phyloP scores from a whole-genome alignment of 1,284 basidiomycete genomes.

The Wallemia mellicola region DNA sequence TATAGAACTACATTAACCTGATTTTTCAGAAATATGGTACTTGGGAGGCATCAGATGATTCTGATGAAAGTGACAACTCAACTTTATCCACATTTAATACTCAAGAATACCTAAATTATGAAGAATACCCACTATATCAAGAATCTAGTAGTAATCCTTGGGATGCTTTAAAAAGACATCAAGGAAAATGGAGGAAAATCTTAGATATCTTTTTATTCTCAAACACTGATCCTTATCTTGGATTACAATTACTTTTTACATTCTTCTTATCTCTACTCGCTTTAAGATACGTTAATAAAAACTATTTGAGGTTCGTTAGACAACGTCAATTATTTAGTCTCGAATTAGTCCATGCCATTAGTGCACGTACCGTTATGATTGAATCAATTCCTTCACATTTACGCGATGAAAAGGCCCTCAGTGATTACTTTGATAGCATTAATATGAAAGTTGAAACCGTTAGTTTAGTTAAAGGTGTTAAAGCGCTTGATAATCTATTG shows the following conservation, averaged over 20 bases:
- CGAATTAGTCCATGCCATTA: slow-evolving; percentile 74
- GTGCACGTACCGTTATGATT: slow-evolving; percentile 71
- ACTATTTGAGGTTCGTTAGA: slow-evolving; percentile 68
- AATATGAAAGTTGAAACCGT: slow-evolving; percentile 56
- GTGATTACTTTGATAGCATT: slow-evolving; percentile 78
- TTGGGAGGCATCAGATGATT: slow-evolving; percentile 27
- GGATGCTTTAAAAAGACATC: slow-evolving; percentile 5
- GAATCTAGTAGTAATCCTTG: background rate
- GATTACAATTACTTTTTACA: slow-evolving; percentile 66
- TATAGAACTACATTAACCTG: slow-evolving; percentile 10
- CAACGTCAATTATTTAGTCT: slow-evolving; percentile 74
- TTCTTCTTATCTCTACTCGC: slow-evolving; percentile 70
- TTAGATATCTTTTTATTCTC: slow-evolving; percentile 51
- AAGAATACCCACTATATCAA: slow-evolving; percentile 3
- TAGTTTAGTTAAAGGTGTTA: slow-evolving; percentile 57
- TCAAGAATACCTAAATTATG: slow-evolving; percentile 4
- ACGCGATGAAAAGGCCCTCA: slow-evolving; percentile 49
- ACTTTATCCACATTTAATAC: slow-evolving; percentile 2
- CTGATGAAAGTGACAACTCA: slow-evolving; percentile 19
- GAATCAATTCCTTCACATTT: slow-evolving; percentile 53
- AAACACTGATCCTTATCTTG: slow-evolving; percentile 57
- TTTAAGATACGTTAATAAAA: slow-evolving; percentile 56
- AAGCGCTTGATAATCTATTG: slow-evolving; percentile 36
- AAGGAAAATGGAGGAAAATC: slow-evolving; percentile 8
- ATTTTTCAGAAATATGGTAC: slow-evolving; percentile 34